Base-by-base conservation (phyloP, 805 yeast species). In the Huiozyma naganishii region DNA sequence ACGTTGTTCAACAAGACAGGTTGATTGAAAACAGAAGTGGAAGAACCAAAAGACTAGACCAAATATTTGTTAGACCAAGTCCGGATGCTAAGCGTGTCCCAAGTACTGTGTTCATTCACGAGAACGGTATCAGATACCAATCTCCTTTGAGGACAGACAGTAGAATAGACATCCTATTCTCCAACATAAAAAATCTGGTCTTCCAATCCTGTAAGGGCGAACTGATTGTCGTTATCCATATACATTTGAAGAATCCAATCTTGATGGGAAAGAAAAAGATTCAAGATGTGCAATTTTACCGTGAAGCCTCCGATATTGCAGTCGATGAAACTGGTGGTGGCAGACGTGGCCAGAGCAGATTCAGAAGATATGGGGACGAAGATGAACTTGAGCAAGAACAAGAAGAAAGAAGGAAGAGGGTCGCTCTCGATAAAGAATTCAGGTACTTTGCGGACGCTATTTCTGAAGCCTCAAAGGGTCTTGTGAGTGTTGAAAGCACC, bases 331-430 rank as follows among this genome's bases (percentile, higher is more conserved):
- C 98, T 13, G 95, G 97, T 51, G 89, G 87, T 48, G 81, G 95
- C 49, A 82, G 86, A 68, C 79, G 97, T 64, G 76, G 75, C 51
- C 82, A 81, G 64, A 57, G 52, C 48, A 71, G 81, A 52, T 76
- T 76, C 52, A 70, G 92, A 61, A 68, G 92, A 58, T 92, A 92
- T 61, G 98, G 98, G 39, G 98, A 92, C 62, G 98, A 92, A 64
- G 98, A 92, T 64, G 98, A 92, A 67, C 71, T 92, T 51, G 97
- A 92, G 66, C 97, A 90, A 66, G 98, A 92, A 68, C 97, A 90
- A 67, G 97, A 92, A 64, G 98, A 92, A 68, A 80, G 97, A 69
- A 76, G 90, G 65, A 77, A 96, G 66, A 84, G 95, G 56, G 83
- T 85, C 27, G 76, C 86, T 34, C 75, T 92, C 56, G 96, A 92